Evolutionary conservation across 257 asterid genomes (phyloP).

Genomic region (Forsythia suspensa): DNA sequence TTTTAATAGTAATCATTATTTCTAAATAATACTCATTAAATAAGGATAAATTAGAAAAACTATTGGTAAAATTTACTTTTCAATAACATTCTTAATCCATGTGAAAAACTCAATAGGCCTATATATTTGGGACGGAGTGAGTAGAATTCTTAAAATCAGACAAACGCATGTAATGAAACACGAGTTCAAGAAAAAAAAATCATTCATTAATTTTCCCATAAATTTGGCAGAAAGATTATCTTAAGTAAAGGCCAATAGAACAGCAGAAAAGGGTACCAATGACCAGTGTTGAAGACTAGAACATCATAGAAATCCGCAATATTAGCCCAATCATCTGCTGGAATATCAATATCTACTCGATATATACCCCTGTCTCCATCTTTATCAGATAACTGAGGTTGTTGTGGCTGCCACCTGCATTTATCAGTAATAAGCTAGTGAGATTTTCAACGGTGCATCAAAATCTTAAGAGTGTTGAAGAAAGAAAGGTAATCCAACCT

Average conservation of each 20-base stretch:
- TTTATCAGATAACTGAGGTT: slow-evolving; percentile 39
- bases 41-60: too few relatives aligned
- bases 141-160: background rate
- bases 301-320: slow-evolving; percentile 75
- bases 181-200: background rate
- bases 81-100: too few relatives aligned
- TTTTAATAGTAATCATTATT: too few relatives aligned
- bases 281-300: slow-evolving; percentile 90
- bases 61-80: too few relatives aligned
- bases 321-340: slow-evolving; percentile 81
- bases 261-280: slow-evolving; percentile 56
- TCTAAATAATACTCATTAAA: too few relatives aligned
- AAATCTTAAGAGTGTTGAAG: too few relatives aligned
- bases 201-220: background rate
- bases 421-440: slow-evolving; percentile 62
- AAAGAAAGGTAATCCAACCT: too few relatives aligned
- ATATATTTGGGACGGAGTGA: background rate
- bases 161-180: background rate
- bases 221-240: background rate
- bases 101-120: too few relatives aligned
- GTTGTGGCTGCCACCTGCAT: slow-evolving; percentile 80
- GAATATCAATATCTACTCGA: slow-evolving; percentile 86
- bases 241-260: slow-evolving; percentile 2
- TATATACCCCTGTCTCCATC: slow-evolving; percentile 61
- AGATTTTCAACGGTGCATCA: slow-evolving; percentile 17